A percentile compares a stretch with the other conserved stretches of the same genome.
Evolutionary conservation across 805 yeast species (phyloP).

Genomic region (Candida oleophila): DNA sequence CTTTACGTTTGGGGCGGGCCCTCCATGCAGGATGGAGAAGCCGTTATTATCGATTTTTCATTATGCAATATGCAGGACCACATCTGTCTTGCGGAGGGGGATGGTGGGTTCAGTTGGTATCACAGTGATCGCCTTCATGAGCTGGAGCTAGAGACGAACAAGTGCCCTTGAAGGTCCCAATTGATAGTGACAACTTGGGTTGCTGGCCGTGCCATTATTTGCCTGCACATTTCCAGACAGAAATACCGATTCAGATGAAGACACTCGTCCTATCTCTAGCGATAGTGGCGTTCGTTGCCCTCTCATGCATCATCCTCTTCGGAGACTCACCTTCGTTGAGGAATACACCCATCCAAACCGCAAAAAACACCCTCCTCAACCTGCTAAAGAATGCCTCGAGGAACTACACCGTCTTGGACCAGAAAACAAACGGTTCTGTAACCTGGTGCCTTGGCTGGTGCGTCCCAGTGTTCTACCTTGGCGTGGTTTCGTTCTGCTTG

Average conservation of each 20-base stretch:
- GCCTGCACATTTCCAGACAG: not conserved
- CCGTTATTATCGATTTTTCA: no score
- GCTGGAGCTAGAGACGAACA: no score
- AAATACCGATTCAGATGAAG: not conserved
- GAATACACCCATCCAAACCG: constrained; percentile 30
- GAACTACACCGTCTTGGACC: constrained; percentile 17
- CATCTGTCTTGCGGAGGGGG: no score
- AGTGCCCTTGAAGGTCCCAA: no score
- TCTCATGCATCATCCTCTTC: constrained; percentile 37
- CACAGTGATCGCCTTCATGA: no score
- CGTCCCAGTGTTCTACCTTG: constrained; percentile 43
- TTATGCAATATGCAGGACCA: no score
- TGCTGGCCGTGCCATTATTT: no score
- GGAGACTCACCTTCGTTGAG: constrained; percentile 48
- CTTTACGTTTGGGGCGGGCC: no score
- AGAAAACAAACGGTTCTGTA: constrained; percentile 19
- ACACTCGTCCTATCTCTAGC: constrained; percentile 4
- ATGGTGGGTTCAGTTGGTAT: no score
- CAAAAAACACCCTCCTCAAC: constrained; percentile 12
- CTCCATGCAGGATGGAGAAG: no score
- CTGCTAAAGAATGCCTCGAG: constrained; percentile 5
- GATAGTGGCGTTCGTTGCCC: constrained; percentile 8
- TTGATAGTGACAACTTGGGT: no score
- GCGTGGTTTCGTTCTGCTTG: constrained; percentile 33
- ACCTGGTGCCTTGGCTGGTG: constrained; percentile 35